phyloP scores from a whole-genome alignment of 2,329 filamentous ascomycete species.

The Clarireedia hainanense region DNA sequence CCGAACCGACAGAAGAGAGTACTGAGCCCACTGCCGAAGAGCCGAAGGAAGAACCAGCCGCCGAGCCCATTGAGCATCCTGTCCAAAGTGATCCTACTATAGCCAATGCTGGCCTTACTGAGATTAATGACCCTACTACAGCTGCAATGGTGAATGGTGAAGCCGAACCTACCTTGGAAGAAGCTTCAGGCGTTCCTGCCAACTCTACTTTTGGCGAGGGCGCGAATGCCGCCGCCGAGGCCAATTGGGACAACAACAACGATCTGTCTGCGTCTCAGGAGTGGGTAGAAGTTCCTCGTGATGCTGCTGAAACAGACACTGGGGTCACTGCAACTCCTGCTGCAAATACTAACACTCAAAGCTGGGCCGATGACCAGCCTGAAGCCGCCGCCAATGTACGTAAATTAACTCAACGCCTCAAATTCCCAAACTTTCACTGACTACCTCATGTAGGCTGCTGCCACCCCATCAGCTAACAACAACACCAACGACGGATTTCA shows the following conservation, averaged over 20 bases:
- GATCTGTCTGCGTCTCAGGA: constrained; percentile 30
- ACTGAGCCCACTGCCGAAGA: constrained; percentile 29
- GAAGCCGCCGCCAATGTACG: constrained; percentile 40
- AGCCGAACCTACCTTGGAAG: constrained; percentile 30
- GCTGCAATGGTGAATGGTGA: constrained; percentile 37
- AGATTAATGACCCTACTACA: constrained; percentile 47
- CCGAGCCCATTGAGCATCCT: constrained; percentile 31
- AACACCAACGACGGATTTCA: constrained; percentile 62
- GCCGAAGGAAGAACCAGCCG: constrained; percentile 12
- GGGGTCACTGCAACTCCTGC: constrained; percentile 50
- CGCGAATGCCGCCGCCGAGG: constrained; percentile 54
- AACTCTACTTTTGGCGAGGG: constrained; percentile 45
- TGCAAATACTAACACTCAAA: constrained; percentile 51
- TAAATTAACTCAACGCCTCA: constrained; percentile 17
- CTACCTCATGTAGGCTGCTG: constrained; percentile 27
- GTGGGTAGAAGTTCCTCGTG: constrained; percentile 57
- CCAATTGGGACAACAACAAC: constrained; percentile 51
- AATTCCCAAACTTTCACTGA: background rate
- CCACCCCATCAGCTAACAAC: constrained; percentile 32
- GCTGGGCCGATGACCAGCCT: constrained; percentile 77
- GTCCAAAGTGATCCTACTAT: constrained; percentile 57
- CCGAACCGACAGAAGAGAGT: constrained; percentile 25
- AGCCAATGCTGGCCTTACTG: constrained; percentile 58
- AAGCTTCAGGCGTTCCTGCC: constrained; percentile 33
- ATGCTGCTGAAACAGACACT: constrained; percentile 66